phyloP scores from a whole-genome alignment of 2,329 filamentous ascomycete genomes.

The Myrmaecium sp. region DNA sequence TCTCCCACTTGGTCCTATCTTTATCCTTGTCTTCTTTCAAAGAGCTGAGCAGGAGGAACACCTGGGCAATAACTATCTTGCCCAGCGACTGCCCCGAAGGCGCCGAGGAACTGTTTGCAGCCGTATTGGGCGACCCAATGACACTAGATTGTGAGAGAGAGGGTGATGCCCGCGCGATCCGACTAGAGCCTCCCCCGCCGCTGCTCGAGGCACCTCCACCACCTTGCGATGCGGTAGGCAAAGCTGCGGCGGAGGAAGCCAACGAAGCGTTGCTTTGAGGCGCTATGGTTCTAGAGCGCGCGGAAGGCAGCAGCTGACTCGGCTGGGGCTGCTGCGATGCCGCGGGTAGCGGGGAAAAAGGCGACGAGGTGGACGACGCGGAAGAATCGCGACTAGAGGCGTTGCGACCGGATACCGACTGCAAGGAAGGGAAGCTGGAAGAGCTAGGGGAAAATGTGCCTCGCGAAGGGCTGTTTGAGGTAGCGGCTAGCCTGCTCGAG shows the following conservation, averaged over 20 bases:
- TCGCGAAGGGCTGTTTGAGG: slow-evolving; percentile 33
- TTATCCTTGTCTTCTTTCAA: slow-evolving; percentile 94
- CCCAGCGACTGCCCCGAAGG: slow-evolving; percentile 40
- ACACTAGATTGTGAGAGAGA: slow-evolving; percentile 39
- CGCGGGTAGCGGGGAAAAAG: slow-evolving; percentile 36
- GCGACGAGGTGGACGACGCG: slow-evolving; percentile 35
- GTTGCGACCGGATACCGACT: slow-evolving; percentile 30
- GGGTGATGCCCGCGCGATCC: slow-evolving; percentile 43
- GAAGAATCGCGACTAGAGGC: slow-evolving; percentile 38
- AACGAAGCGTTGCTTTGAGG: slow-evolving; percentile 36
- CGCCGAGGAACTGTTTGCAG: slow-evolving; percentile 25
- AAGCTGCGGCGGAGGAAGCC: slow-evolving; percentile 37
- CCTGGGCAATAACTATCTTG: slow-evolving; percentile 89
- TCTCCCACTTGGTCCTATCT: slow-evolving; percentile 79
- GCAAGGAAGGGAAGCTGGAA: slow-evolving; percentile 32
- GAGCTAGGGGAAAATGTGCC: slow-evolving; percentile 34
- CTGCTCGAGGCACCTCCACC: slow-evolving; percentile 34
- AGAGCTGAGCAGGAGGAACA: slow-evolving; percentile 83
- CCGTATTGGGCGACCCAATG: slow-evolving; percentile 35
- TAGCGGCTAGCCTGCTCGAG: slow-evolving; percentile 25
- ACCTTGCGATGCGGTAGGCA: slow-evolving; percentile 29
- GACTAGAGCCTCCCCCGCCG: slow-evolving; percentile 37
- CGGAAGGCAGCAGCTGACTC: slow-evolving; percentile 37
- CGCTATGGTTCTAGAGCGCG: slow-evolving; percentile 37
- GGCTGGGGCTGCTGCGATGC: slow-evolving; percentile 37